phyloP scores from a whole-genome alignment of 768 basidiomycete genomes.

The Lentinus tigrinus region DNA sequence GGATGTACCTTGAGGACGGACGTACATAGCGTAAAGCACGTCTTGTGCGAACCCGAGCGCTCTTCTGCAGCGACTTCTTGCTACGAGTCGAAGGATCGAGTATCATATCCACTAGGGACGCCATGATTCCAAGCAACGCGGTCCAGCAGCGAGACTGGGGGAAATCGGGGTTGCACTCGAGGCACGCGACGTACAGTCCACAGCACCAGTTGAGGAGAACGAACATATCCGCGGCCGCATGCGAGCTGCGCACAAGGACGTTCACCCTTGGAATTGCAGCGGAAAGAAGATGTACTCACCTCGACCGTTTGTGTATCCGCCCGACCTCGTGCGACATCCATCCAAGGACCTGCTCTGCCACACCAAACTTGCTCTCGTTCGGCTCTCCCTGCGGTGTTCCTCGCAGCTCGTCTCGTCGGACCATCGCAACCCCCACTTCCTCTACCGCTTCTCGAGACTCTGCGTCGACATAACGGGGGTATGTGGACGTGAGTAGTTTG shows the following conservation, averaged over 20 bases:
- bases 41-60: slow-evolving; percentile 58
- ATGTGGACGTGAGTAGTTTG: slow-evolving; percentile 68
- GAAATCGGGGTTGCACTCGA: slow-evolving; percentile 45
- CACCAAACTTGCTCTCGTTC: slow-evolving; percentile 51
- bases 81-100: slow-evolving; percentile 49
- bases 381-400: slow-evolving; percentile 38
- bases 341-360: slow-evolving; percentile 68
- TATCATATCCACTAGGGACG: slow-evolving; percentile 57
- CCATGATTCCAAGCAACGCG: slow-evolving; percentile 53
- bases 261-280: not conserved
- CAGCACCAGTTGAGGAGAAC: slow-evolving; percentile 74
- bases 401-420: slow-evolving; percentile 59
- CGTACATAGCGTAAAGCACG: slow-evolving; percentile 67
- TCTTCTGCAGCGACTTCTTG: slow-evolving; percentile 60
- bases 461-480: slow-evolving; percentile 75
- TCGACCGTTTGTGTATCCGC: slow-evolving; percentile 53
- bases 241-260: slow-evolving; percentile 14
- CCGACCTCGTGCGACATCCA: slow-evolving; percentile 74
- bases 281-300: slow-evolving; percentile 42
- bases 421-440: slow-evolving; percentile 59
- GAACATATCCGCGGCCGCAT: slow-evolving; percentile 60
- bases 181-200: slow-evolving; percentile 54
- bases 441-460: slow-evolving; percentile 73
- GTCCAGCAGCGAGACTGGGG: slow-evolving; percentile 48
- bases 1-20: not conserved